Evolutionary conservation across 1,284 basidiomycete genomes (phyloP).

Genomic region (Naganishia cerealis): DNA sequence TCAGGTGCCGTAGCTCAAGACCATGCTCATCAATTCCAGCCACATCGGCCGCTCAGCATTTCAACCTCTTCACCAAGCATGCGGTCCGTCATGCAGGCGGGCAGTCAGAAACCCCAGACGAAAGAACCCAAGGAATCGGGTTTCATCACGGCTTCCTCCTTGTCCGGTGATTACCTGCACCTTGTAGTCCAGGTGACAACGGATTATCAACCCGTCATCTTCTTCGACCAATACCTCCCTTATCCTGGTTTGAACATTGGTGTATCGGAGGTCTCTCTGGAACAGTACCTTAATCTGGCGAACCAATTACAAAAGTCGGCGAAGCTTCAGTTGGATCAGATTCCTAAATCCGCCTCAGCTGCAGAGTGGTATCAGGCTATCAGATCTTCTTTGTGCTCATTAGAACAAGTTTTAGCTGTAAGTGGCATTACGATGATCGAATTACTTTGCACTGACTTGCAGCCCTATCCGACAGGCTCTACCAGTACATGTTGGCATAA

Average conservation of each 20-base stretch:
- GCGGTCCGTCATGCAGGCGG: constrained; percentile 16
- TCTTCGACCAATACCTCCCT: constrained; percentile 69
- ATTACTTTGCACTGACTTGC: not conserved
- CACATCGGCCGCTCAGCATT: constrained; percentile 51
- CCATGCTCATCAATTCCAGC: constrained; percentile 54
- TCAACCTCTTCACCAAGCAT: constrained; percentile 49
- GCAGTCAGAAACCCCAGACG: constrained; percentile 36
- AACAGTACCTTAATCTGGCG: constrained; percentile 74
- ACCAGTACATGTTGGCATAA: constrained; percentile 71
- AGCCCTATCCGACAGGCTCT: constrained; percentile 60
- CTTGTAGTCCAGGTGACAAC: constrained; percentile 86
- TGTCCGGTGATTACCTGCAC: constrained; percentile 83
- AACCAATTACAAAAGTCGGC: constrained; percentile 53
- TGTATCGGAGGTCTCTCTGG: constrained; percentile 76
- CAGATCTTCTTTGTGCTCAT: constrained; percentile 64
- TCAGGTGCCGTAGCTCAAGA: constrained; percentile 45
- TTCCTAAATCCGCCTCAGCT: constrained; percentile 46
- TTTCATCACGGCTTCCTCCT: constrained; percentile 53
- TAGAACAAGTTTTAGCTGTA: constrained; percentile 72
- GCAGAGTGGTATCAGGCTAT: constrained; percentile 64
- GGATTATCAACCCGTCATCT: constrained; percentile 83
- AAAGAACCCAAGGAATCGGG: constrained; percentile 43
- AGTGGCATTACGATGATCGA: constrained; percentile 37
- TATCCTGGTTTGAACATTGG: constrained; percentile 72
- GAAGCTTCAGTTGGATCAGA: constrained; percentile 27